Evolutionary conservation across 176 grass and related monocot species (phyloP), one percentile per base, ranked within the genome.

Genomic region (Lolium perenne): DNA sequence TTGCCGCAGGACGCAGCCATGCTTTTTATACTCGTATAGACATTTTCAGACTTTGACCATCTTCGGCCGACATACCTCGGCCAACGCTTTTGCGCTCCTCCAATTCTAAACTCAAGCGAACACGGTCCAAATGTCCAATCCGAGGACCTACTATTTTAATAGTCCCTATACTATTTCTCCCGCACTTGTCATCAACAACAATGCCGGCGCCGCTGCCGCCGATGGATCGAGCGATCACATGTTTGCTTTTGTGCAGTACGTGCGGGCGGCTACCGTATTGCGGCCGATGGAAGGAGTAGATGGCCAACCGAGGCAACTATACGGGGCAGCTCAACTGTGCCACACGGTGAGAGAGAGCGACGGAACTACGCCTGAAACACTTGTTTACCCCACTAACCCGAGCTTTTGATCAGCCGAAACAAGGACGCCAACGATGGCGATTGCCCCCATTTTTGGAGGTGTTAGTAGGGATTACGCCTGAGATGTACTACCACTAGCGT

Each of bases 391-490:
- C 32, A 25, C 61, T 26, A 5, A 63, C 65, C 35, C 68, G 43
- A 4, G 68, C 68, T 71, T 48, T 48, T 47, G n/a, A 73, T 46
- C 70, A 48, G 43, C 20, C 43, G 5, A 73, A 73, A 45, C 70
- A 74, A 48, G 21, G 12, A 51, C 13, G 7, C 12, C 23, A 1
- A 9, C 1, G 46, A 50, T 4, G 71, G 2, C 0, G 71, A 48
- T 1, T 1, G 45, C 6, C 26, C 6, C 22, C 23, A 15, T 4
- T 4, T 23, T 38, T 21, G 22, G 5, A 0, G 45, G 41, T n/a
- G 20, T 47, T 47, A 82, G 17, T 76, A 16, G 29, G 29, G 55
- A 48, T 86, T 73, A 90, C 74, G 79, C 76, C 32, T 32, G 64
- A 16, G 23, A 7, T 45, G 53, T 61, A 21, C 66, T 6, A 41